Percentiles rank a stretch among this genome's conserved stretches.
These are phyloP conservation scores for Chalciporus sphaerocephalus DNA, from an alignment of 768 basidiomycete genomes.

Conservation along the genomic window DNA sequence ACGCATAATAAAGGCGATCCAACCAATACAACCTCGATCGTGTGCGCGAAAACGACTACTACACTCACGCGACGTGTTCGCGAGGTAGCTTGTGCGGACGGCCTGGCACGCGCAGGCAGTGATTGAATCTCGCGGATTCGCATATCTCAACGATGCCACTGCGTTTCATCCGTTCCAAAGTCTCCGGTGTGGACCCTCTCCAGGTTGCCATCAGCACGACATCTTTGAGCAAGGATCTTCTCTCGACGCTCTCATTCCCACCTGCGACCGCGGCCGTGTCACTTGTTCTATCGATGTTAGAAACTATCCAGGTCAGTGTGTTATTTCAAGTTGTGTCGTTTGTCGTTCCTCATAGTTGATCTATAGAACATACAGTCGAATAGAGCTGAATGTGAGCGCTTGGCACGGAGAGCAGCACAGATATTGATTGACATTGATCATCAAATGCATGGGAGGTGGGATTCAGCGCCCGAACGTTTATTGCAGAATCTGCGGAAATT, in stretches of 20 bases:
- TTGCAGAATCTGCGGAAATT: slow-evolving; percentile 40
- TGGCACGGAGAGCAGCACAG: slow-evolving; percentile 39
- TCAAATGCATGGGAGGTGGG: slow-evolving; percentile 44
- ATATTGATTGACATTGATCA: slow-evolving; percentile 41
- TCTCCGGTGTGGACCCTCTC: slow-evolving; percentile 26
- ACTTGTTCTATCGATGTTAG: slow-evolving; percentile 40
- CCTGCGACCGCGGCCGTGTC: slow-evolving; percentile 40
- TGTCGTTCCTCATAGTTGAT: too few relatives aligned
- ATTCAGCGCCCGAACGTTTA: slow-evolving; percentile 38
- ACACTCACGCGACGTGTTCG: background rate
- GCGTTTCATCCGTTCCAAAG: slow-evolving; percentile 26
- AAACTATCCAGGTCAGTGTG: slow-evolving; percentile 41
- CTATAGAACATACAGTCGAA: slow-evolving; percentile 33
- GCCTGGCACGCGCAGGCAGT: too few relatives aligned
- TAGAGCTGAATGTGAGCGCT: slow-evolving; percentile 35
- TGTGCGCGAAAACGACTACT: background rate
- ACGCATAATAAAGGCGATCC: too few relatives aligned
- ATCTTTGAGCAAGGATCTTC: slow-evolving; percentile 28
- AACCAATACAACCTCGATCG: background rate
- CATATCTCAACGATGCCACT: slow-evolving; percentile 24
- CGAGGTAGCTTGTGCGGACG: too few relatives aligned
- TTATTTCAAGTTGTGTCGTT: too few relatives aligned
- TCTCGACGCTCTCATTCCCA: slow-evolving; percentile 37
- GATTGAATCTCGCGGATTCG: background rate
- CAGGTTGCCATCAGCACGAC: slow-evolving; percentile 30